Percentiles rank a stretch among this genome's conserved stretches.
Evolutionary conservation across 1,284 basidiomycete species (phyloP).

Genomic region (Coniferiporia weirii): DNA sequence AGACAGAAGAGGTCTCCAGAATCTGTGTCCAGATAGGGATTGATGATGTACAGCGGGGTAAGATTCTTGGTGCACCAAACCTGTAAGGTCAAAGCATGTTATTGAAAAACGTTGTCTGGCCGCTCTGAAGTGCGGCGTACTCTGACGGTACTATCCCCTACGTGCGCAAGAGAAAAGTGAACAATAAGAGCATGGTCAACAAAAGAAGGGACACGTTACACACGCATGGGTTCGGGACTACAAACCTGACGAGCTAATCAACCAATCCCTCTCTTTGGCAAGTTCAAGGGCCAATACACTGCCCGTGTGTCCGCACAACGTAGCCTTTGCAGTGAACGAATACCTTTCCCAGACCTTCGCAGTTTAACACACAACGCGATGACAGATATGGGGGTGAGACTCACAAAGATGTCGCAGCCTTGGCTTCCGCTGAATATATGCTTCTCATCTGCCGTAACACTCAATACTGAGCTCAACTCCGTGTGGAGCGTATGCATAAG

Average conservation of each 20-base stretch:
- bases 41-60: constrained; percentile 69
- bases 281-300: constrained; percentile 82
- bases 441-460: constrained; percentile 65
- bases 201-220: neutral
- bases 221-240: constrained; percentile 18
- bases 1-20: constrained; percentile 91
- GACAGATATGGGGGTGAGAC: constrained; percentile 21
- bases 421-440: constrained; percentile 86
- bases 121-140: constrained; percentile 37
- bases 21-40: constrained; percentile 78
- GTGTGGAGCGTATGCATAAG: constrained; percentile 61
- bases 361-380: constrained; percentile 8
- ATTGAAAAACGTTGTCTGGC: neutral
- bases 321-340: constrained; percentile 64
- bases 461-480: constrained; percentile 64
- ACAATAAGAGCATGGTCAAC: constrained; percentile 7
- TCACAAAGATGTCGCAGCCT: constrained; percentile 67
- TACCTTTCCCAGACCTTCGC: constrained; percentile 77
- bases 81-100: constrained; percentile 33
- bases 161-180: neutral
- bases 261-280: constrained; percentile 72
- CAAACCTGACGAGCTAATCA: constrained; percentile 79
- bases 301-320: constrained; percentile 80
- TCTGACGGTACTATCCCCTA: constrained; percentile 82
- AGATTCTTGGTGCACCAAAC: constrained; percentile 82